Evolutionary conservation across 2,329 filamentous ascomycete species (phyloP), one percentile per base, ranked within the genome.

Genomic region (Cadophora gregata): DNA sequence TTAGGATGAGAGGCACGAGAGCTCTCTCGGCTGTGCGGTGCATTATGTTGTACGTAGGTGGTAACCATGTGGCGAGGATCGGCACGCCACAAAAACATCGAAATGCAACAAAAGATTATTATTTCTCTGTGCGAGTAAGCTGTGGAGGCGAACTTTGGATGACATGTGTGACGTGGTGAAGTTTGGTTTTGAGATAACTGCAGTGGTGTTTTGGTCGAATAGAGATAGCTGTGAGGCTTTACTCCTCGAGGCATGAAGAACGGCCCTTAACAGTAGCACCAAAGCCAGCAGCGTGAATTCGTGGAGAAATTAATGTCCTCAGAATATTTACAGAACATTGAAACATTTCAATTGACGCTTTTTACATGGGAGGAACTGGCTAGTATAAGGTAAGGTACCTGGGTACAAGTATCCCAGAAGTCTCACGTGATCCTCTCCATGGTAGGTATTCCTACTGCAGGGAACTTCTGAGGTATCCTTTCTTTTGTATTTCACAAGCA

Each of bases 11-110:
- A 19, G 21, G 48, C 48, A 29, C 16, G 24, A 53, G 14, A 33
- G n/a, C 10, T 12, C 12, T 51, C n/a, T 53, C 50, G 50, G 50
- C 25, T 53, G 50, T 29, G 25, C 27, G 27, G 50, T 47, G 27
- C 50, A 53, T 53, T 5, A 16, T 31, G 29, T 53, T 29, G 16
- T 53, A 53, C 50, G 50, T 53, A 27, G 50, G 50, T 51, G 48
- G 48, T 33, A 31, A 51, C 48, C 48, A 31, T 53, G 50, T 53
- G 27, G 50, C 50, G 50, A 53, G 25, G 50, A 53, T 53, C 50
- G 25, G 50, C 50, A 53, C 25, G 50, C 50, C 50, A 53, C 50
- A 4, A 53, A 53, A 53, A n/a, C 25, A 16, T 25, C 50, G 25
- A 53, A 7, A 10, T 53, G 50, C 50, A 53, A 53, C 50, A 53